A percentile compares a stretch with the other conserved stretches of the same genome.
Conservation (phyloP, 2,329 filamentous ascomycete genomes). For the Exserohilum rostratum region DNA sequence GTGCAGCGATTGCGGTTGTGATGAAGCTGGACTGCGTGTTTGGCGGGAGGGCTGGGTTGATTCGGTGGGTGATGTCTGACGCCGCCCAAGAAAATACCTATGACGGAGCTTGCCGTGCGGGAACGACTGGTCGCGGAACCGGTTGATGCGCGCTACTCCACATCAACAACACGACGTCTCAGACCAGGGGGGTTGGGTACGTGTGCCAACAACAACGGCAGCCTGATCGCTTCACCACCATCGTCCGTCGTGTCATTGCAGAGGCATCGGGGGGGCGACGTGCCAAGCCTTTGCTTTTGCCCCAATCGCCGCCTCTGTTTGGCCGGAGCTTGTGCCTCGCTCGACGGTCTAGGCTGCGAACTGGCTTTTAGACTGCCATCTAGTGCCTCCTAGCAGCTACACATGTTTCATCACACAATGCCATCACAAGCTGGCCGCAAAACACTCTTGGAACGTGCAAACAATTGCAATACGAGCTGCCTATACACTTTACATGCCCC, state of each 20-base stretch:
- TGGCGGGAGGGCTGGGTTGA: slow-evolving; percentile 26
- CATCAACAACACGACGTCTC: slow-evolving; percentile 12
- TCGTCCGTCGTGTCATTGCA: background rate
- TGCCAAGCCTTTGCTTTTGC: slow-evolving; percentile 13
- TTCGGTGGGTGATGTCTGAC: slow-evolving; percentile 38
- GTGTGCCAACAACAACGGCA: background rate
- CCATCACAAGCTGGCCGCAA: background rate
- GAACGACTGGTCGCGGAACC: slow-evolving; percentile 25
- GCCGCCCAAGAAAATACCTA: slow-evolving; percentile 47
- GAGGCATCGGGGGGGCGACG: background rate
- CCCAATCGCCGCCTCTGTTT: slow-evolving; percentile 20
- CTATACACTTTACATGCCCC: slow-evolving; percentile 6
- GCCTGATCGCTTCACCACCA: background rate
- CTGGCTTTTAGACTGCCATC: background rate
- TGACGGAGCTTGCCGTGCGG: slow-evolving; percentile 34
- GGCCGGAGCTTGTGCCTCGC: background rate
- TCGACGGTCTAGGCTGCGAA: slow-evolving; percentile 5
- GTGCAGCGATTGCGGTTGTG: slow-evolving; percentile 35
- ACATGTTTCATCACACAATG: background rate
- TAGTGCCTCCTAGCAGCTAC: too few species aligned
- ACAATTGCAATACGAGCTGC: slow-evolving; percentile 16
- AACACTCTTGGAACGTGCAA: background rate
- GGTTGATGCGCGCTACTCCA: slow-evolving; percentile 21
- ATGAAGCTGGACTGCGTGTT: slow-evolving; percentile 29
- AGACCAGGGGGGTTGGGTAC: background rate